Evolutionary conservation across 1,139 yeast genomes (phyloP).

Genomic region (Zygosaccharomyces sapae): DNA sequence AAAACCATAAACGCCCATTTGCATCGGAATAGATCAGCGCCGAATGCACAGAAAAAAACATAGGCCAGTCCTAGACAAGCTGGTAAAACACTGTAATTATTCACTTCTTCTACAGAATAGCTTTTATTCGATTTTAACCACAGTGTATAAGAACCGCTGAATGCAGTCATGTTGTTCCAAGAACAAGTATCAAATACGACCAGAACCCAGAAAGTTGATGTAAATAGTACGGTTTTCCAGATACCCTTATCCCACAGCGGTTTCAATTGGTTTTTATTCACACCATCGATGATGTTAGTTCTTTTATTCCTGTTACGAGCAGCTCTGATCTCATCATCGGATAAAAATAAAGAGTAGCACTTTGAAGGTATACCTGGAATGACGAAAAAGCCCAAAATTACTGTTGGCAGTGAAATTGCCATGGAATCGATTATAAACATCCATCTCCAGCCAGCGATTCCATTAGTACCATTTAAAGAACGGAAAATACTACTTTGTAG

Average conservation of each 20-base stretch:
- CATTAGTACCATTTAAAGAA: conserved; percentile 48
- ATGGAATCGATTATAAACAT: conserved; percentile 69
- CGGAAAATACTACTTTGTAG: conserved; percentile 53
- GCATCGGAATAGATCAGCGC: conserved; percentile 36
- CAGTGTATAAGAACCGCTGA: conserved; percentile 37
- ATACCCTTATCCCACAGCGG: conserved; percentile 28
- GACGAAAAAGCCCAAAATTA: conserved; percentile 51
- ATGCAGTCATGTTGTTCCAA: conserved; percentile 39
- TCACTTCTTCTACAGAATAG: conserved; percentile 35
- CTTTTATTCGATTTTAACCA: conserved; percentile 38
- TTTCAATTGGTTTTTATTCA: conserved; percentile 22
- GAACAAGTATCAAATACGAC: conserved; percentile 36
- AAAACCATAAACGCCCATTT: conserved; percentile 43
- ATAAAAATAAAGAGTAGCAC: conserved; percentile 48
- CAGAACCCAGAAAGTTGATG: conserved; percentile 36
- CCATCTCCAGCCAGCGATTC: conserved; percentile 75
- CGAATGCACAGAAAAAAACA: conserved; percentile 36
- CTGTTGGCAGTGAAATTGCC: conserved; percentile 51
- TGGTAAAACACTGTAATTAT: conserved; percentile 36
- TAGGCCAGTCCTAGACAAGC: conserved; percentile 38
- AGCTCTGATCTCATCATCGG: conserved; percentile 60
- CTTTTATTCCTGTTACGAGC: conserved; percentile 54
- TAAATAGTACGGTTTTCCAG: conserved; percentile 35
- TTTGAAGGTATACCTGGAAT: conserved; percentile 66
- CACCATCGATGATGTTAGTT: conserved; percentile 33